phyloP scores from a whole-genome alignment of 139 green algal species.

The Microglena sp. region DNA sequence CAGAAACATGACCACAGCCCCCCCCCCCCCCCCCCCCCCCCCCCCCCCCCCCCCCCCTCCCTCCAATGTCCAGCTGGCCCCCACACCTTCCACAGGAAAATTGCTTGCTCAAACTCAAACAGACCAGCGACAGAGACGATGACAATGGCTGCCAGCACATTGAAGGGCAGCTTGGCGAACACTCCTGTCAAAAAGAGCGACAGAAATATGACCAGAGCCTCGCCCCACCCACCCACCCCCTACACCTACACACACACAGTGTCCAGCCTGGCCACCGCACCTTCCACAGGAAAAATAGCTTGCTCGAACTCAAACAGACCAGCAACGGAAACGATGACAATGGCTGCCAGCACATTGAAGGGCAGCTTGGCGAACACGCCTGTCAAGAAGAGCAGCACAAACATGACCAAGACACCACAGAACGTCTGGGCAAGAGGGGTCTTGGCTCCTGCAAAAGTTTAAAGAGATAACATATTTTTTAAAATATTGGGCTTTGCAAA shows the following conservation, averaged over 20 bases:
- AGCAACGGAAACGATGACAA: conserved; percentile 58
- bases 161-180: conserved; percentile 63
- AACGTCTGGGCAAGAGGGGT: conserved; percentile 33
- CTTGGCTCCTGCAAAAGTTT: conserved; percentile 28
- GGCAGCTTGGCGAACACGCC: conserved; percentile 62
- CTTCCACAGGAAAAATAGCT: conserved; percentile 25
- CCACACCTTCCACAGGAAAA: not conserved
- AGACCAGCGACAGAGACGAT: conserved; percentile 51
- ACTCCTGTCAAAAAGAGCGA: conserved; percentile 63
- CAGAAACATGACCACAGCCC: conserved; percentile 60
- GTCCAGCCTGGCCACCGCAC: conserved; percentile 22
- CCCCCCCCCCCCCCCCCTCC: too few species aligned
- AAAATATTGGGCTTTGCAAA: too few species aligned
- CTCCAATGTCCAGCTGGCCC: too few species aligned
- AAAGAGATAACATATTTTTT: too few species aligned
- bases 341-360: conserved; percentile 59
- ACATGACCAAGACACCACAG: conserved; percentile 43
- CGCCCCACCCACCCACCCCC: not conserved
- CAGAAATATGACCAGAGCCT: too few species aligned
- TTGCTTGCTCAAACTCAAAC: conserved; percentile 33
- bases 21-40: too few species aligned
- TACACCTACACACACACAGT: conserved; percentile 7
- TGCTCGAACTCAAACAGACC: conserved; percentile 54
- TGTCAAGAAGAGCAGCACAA: conserved; percentile 67
- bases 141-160: conserved; percentile 64